A percentile compares a stretch with the other conserved stretches of the same genome.
Conservation (phyloP, 1,284 basidiomycete species). For the Ceratobasidium sp. region DNA sequence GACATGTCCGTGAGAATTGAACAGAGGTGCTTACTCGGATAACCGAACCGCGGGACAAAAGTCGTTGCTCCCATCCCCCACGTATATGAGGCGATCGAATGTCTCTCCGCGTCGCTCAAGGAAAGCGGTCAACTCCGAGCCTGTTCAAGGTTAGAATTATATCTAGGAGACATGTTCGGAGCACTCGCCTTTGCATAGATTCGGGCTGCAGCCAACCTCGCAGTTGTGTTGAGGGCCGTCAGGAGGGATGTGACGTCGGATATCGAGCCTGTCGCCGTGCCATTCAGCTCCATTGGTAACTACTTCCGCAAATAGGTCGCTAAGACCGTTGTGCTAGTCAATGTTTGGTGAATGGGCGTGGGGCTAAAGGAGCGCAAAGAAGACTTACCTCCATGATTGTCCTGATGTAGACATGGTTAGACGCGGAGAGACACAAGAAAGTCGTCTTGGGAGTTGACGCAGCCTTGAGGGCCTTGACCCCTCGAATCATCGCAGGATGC, state of each 20-base stretch:
- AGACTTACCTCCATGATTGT: conserved; percentile 81
- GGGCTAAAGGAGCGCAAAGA: neutral
- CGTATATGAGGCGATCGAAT: conserved; percentile 87
- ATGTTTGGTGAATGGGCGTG: conserved; percentile 12
- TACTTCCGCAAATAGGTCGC: conserved; percentile 82
- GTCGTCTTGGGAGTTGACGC: conserved; percentile 71
- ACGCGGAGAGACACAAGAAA: conserved; percentile 93
- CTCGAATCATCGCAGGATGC: conserved; percentile 97
- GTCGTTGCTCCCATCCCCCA: conserved; percentile 96
- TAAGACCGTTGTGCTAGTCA: conserved; percentile 75
- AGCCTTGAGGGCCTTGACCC: conserved; percentile 79
- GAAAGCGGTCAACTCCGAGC: conserved; percentile 89
- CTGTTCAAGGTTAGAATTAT: conserved; percentile 55
- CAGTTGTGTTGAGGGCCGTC: conserved; percentile 84
- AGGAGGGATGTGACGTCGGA: conserved; percentile 81
- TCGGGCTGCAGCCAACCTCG: conserved; percentile 88
- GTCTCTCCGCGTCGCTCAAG: conserved; percentile 68
- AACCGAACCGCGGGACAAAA: conserved; percentile 91
- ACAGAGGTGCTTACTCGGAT: conserved; percentile 63
- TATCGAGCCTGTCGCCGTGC: conserved; percentile 76
- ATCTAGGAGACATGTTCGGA: neutral
- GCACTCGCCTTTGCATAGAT: conserved; percentile 94
- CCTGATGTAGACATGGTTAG: conserved; percentile 91
- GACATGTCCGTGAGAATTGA: neutral
- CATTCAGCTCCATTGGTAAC: conserved; percentile 94